Evolutionary conservation across 2,329 filamentous ascomycete genomes (phyloP).

Genomic region (Xylariaceae sp.): DNA sequence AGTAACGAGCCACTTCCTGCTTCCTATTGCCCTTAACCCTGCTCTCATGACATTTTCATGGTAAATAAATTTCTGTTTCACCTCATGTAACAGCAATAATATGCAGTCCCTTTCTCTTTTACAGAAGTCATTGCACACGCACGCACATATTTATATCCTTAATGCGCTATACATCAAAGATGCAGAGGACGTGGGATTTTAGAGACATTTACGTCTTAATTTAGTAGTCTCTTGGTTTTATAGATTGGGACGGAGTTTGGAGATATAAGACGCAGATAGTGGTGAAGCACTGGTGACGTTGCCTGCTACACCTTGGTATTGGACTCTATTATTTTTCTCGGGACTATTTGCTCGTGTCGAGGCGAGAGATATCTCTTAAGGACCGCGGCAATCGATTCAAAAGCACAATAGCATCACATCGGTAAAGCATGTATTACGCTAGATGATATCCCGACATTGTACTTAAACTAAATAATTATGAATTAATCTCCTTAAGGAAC

Average conservation of each 20-base stretch:
- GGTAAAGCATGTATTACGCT: constrained; percentile 19
- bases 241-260: constrained; percentile 24
- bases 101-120: not conserved
- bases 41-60: constrained; percentile 81
- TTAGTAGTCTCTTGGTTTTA: not conserved
- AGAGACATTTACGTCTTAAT: constrained; percentile 5
- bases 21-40: constrained; percentile 78
- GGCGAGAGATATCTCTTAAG: too few relatives aligned
- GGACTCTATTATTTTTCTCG: not conserved
- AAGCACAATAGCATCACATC: constrained; percentile 2
- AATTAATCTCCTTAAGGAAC: too few relatives aligned
- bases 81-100: constrained; percentile 9
- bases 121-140: not conserved
- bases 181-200: constrained; percentile 8
- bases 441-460: constrained; percentile 14
- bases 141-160: constrained; percentile 4
- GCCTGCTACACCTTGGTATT: constrained; percentile 4
- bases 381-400: too few relatives aligned
- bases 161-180: constrained; percentile 2
- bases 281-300: too few relatives aligned
- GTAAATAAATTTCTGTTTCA: constrained; percentile 48
- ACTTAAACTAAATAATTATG: too few relatives aligned
- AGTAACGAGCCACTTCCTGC: constrained; percentile 69
- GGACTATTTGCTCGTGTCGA: too few relatives aligned
- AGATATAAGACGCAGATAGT: constrained; percentile 8